A percentile compares a stretch with the other conserved stretches of the same genome.
phyloP scores from a whole-genome alignment of 1,284 basidiomycete genomes.

The Pseudozyma flocculosa region DNA sequence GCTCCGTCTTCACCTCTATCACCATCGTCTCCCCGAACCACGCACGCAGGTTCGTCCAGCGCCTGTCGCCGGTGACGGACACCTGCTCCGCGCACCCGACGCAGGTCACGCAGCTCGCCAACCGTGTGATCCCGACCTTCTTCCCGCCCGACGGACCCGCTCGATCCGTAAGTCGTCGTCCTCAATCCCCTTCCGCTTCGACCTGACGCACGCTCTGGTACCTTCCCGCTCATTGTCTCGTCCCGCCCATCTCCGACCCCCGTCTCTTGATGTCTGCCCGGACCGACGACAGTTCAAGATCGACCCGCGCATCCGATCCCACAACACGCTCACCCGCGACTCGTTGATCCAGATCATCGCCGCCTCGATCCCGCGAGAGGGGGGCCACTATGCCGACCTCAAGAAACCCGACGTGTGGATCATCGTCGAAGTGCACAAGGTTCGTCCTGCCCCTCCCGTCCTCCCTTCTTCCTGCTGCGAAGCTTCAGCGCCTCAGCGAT shows the following conservation, averaged over 20 bases:
- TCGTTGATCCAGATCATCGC: conserved; percentile 40
- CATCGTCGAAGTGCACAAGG: conserved; percentile 40
- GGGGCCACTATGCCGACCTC: conserved; percentile 35
- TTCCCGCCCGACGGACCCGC: conserved; percentile 12
- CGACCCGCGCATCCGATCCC: conserved; percentile 47
- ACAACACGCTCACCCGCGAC: conserved; percentile 36
- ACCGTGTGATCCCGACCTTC: conserved; percentile 15
- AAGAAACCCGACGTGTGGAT: conserved; percentile 38
- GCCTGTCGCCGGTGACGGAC: conserved; percentile 27
- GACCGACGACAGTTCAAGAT: conserved; percentile 37
- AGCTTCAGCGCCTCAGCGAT: too few relatives aligned
- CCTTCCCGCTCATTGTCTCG: not conserved
- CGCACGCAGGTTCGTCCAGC: conserved; percentile 28
- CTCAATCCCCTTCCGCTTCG: too few relatives aligned
- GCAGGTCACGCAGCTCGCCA: conserved; percentile 16
- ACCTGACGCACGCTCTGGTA: too few relatives aligned
- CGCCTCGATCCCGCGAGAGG: conserved; percentile 14
- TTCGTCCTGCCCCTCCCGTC: not conserved
- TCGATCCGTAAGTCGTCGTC: conserved; percentile 5
- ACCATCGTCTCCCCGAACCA: not conserved
- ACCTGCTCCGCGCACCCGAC: conserved; percentile 24
- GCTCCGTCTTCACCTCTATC: not conserved
- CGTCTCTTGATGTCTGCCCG: conserved; percentile 2
- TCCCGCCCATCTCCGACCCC: not conserved
- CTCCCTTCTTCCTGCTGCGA: too few relatives aligned